phyloP scores from a whole-genome alignment of 1,284 basidiomycete species.

The Phlebopus sp. region DNA sequence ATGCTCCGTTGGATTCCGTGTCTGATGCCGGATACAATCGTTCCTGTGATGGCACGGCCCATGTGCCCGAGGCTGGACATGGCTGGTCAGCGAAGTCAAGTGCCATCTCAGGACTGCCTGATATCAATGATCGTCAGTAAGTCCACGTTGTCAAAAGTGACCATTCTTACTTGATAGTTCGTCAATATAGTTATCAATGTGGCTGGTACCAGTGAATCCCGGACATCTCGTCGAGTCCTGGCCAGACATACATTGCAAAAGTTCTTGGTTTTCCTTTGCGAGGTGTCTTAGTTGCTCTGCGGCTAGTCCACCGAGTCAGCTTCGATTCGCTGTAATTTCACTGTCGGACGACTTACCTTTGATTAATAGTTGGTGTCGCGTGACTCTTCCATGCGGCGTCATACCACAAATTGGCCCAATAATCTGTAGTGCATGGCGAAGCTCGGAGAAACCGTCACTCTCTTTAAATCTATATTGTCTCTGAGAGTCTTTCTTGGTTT shows the following conservation, averaged over 20 bases:
- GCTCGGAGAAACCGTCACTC: conserved; percentile 30
- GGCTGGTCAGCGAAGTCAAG: no score
- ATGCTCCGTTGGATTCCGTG: no score
- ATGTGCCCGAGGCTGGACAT: no score
- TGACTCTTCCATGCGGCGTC: conserved; percentile 27
- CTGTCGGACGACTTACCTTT: conserved; percentile 16
- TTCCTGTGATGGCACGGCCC: no score
- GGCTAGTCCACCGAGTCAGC: not conserved
- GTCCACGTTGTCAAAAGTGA: no score
- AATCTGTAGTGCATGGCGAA: conserved; percentile 24
- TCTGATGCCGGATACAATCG: no score
- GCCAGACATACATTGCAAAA: not conserved
- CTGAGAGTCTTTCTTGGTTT: conserved; percentile 28
- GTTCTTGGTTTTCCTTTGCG: not conserved
- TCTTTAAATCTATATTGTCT: conserved; percentile 33
- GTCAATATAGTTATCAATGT: no score
- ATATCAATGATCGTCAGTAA: no score
- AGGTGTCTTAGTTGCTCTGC: conserved; percentile 1
- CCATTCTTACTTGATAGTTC: no score
- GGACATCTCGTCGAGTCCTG: not conserved
- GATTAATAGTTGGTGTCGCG: conserved; percentile 28
- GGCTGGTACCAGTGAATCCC: no score
- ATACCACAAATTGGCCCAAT: conserved; percentile 22
- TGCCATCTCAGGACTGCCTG: no score
- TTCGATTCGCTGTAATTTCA: not conserved